A percentile compares a stretch with the other conserved stretches of the same genome.
Conservation (phyloP, 208 protist genomes). For the Crithidia sp. region DNA sequence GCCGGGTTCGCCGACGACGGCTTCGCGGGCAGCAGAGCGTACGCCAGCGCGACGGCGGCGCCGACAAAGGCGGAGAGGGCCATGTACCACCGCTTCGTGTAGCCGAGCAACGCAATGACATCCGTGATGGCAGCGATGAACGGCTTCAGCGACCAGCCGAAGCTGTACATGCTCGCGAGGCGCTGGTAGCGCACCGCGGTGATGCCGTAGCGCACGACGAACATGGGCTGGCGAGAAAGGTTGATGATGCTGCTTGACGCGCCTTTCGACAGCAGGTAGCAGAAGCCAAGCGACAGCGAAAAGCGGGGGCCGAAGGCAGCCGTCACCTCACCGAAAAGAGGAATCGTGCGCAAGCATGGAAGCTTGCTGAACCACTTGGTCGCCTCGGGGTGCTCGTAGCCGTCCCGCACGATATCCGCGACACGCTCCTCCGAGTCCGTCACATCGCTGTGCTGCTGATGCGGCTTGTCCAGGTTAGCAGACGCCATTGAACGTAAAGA, state of each 20-base stretch:
- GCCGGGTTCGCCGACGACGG: too few relatives aligned
- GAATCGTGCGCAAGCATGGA: conserved; percentile 36
- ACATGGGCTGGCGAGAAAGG: too few relatives aligned
- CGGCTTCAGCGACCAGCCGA: too few relatives aligned
- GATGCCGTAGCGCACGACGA: too few relatives aligned
- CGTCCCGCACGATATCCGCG: neutral
- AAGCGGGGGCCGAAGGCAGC: conserved; percentile 47
- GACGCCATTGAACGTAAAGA: conserved; percentile 6
- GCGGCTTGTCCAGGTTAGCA: neutral
- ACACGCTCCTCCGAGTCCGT: neutral
- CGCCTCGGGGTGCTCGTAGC: conserved; percentile 15
- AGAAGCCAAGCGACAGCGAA: conserved; percentile 34
- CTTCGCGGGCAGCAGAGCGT: too few relatives aligned
- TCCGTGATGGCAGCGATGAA: conserved; percentile 23
- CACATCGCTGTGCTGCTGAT: neutral
- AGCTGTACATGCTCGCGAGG: too few relatives aligned
- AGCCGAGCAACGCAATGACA: conserved; percentile 63
- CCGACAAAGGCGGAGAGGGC: too few relatives aligned
- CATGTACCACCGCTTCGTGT: conserved; percentile 79
- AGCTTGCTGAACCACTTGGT: conserved; percentile 11
- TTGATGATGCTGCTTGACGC: conserved; percentile 33
- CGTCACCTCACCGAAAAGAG: conserved; percentile 43
- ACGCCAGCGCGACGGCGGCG: too few relatives aligned
- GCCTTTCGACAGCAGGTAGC: conserved; percentile 49
- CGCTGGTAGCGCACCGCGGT: too few relatives aligned